Conservation (phyloP, 371 early-diverging fungal genomes). For the Mortierella sp. region DNA sequence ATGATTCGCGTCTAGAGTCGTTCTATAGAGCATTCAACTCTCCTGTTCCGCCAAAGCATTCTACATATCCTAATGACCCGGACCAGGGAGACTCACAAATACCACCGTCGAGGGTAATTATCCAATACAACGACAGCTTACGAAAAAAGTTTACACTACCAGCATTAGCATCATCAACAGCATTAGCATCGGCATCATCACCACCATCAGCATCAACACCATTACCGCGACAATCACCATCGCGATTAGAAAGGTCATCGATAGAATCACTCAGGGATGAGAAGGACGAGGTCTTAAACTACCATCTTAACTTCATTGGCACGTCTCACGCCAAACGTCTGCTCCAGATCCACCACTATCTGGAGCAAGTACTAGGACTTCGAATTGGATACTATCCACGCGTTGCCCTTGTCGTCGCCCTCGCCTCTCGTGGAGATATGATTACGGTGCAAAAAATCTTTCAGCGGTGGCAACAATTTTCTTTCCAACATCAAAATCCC, state of each 20-base stretch:
- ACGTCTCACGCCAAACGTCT: slow-evolving; percentile 43
- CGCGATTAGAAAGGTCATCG: neutral
- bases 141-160: neutral
- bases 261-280: neutral
- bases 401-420: slow-evolving; percentile 41
- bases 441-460: slow-evolving; percentile 24
- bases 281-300: neutral
- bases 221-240: neutral
- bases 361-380: slow-evolving; percentile 33
- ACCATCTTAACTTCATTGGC: slow-evolving; percentile 13
- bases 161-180: neutral
- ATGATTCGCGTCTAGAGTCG: slow-evolving; percentile 8
- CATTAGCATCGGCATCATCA: neutral
- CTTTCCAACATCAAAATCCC: neutral
- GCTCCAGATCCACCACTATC: slow-evolving; percentile 48
- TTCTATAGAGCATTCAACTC: slow-evolving; percentile 42
- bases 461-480: slow-evolving; percentile 14
- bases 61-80: neutral
- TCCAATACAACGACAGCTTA: neutral
- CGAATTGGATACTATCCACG: slow-evolving; percentile 21
- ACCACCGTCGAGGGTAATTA: neutral
- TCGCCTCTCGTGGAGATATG: slow-evolving; percentile 35
- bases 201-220: slow-evolving; percentile 1
- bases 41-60: slow-evolving; percentile 6
- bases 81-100: neutral